phyloP scores from a whole-genome alignment of 345 rosid genomes.

The Populus alba region DNA sequence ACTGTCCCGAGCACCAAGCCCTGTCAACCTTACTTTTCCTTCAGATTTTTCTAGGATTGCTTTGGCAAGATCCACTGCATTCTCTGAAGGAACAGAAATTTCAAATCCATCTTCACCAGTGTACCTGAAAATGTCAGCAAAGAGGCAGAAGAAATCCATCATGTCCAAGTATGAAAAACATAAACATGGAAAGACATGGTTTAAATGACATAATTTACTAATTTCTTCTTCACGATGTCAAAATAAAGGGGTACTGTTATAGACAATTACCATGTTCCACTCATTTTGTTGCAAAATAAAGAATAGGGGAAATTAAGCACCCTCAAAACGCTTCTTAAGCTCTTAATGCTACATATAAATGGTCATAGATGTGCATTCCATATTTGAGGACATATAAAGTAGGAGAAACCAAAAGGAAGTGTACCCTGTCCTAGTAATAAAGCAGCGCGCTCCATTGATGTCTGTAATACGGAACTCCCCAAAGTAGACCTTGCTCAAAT shows the following conservation, averaged over 20 bases:
- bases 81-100: conserved; percentile 86
- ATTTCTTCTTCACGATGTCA: not conserved
- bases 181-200: not conserved
- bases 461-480: conserved; percentile 81
- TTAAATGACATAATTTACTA: not conserved
- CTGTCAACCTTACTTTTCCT: conserved; percentile 87
- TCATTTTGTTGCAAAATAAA: not conserved
- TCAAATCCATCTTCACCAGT: conserved; percentile 99
- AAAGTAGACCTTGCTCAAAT: conserved; percentile 87
- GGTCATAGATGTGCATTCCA: not conserved
- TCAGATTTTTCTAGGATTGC: conserved; percentile 92
- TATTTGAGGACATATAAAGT: not conserved
- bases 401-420: conserved; percentile 8
- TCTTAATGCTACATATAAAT: not conserved
- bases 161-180: not conserved
- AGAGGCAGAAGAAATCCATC: not conserved
- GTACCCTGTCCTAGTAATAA: conserved; percentile 95
- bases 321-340: not conserved
- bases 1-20: conserved; percentile 93
- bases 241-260: not conserved
- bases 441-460: conserved; percentile 79
- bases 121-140: conserved; percentile 48
- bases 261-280: not conserved
- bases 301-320: not conserved
- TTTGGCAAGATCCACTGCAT: conserved; percentile 80